Base-by-base conservation (phyloP, 1,139 yeast species). In the Debaryomycetaceae sp. region DNA sequence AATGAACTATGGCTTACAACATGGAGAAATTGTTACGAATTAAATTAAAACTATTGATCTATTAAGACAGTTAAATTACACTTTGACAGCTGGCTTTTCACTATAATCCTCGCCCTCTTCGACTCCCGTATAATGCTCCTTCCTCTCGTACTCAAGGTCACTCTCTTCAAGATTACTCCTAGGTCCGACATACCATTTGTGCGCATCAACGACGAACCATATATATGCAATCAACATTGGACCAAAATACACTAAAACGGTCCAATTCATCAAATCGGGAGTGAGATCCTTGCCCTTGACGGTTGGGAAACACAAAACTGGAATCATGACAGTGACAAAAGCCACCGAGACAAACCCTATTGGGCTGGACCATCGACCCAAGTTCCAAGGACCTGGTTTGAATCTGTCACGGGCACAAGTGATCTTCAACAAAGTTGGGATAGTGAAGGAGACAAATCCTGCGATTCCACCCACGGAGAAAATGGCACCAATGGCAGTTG, bases 391-490 rank as follows among this genome's bases (percentile, higher is more conserved):
- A 2, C 91, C 93, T 11, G 80, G 78, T 48, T 69, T 66, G 65
- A 84, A 84, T 2, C 72, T 66, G 20, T 76, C 65, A 45, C 77
- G 66, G 9, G 84, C 76, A 53, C 74, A 78, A 1, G 85, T 76
- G 49, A 81, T 75, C 57, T 83, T 80, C 52, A 85, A 71, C 5
- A 80, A 59, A 11, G 85, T 80, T 22, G 91, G 91, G 54, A 81
- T 68, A n/a, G 81, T 75, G 60, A 84, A 84, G 1, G 90, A 84
- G 49, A 84, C 75, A 56, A 83, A 84, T 0, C 87, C 83, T 14
- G 87, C 79, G 57, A 84, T 83, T 45, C 89, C 91, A 42, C 89
- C 89, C 36, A 84, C 87, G 1, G 87, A 82, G 66, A 85, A 85
- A 45, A 84, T 81, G 40, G 93, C 91, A 37, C 82, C 84, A 54